phyloP scores from a whole-genome alignment of 441 rosid species.

The Mallotus japonicus region DNA sequence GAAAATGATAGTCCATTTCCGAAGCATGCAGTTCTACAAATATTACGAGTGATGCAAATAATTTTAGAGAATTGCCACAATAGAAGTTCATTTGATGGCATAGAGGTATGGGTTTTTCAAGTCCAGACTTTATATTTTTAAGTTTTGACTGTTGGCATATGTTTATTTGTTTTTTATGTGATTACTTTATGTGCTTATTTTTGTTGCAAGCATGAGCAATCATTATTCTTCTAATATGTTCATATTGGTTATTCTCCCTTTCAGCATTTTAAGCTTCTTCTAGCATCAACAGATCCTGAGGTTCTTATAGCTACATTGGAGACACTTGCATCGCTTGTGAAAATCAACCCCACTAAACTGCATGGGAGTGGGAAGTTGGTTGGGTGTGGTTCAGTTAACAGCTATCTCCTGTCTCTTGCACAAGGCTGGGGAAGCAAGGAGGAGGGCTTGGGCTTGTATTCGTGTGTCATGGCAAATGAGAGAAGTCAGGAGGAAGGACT shows the following conservation, averaged over 20 bases:
- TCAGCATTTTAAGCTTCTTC: conserved; percentile 95
- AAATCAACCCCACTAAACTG: conserved; percentile 85
- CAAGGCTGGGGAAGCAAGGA: conserved; percentile 99
- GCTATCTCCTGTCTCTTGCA: conserved; percentile 83
- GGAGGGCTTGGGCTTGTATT: conserved; percentile 96
- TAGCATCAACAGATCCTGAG: conserved; percentile 96
- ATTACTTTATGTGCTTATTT: conserved; percentile 8
- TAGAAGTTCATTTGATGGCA: conserved; percentile 89
- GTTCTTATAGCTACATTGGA: conserved; percentile 85
- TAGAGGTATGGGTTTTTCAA: conserved; percentile 60
- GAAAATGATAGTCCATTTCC: conserved; percentile 81
- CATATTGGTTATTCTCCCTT: conserved; percentile 17
- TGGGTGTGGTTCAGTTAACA: conserved; percentile 83
- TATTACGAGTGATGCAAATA: conserved; percentile 86
- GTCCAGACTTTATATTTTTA: not conserved
- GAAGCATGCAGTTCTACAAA: conserved; percentile 77
- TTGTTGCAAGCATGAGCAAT: conserved; percentile 5
- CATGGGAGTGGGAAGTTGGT: conserved; percentile 84
- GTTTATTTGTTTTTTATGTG: not conserved
- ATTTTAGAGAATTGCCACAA: conserved; percentile 92
- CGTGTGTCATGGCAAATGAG: conserved; percentile 91
- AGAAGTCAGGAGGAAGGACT: conserved; percentile 85
- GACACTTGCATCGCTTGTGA: conserved; percentile 86
- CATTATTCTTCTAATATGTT: conserved; percentile 25
- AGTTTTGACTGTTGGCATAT: not conserved